Evolutionary conservation across 495 filamentous ascomycete species (phyloP), one percentile per base, ranked within the genome.

Genomic region (Amniculicola lignicola): DNA sequence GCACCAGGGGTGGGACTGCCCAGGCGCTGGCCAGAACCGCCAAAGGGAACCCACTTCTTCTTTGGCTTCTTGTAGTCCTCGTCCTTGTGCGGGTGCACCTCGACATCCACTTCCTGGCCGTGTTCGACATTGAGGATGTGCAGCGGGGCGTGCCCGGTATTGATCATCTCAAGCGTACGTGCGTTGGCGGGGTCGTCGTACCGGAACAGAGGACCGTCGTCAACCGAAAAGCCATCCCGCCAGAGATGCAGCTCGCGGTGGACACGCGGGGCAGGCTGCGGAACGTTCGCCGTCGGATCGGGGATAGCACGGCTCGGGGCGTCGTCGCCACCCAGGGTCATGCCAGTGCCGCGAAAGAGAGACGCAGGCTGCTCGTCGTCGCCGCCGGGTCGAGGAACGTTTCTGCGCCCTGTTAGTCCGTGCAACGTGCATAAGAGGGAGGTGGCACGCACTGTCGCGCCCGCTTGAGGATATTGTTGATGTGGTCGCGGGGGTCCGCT

Each of bases 171-270:
- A 18, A 98, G 75, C 48, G 90, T 88, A 22, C 81, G 81, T 16
- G 83, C 82, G 64, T 96, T 95, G 4, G 80, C 81, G 14, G 93
- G 90, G 67, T 97, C 91, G 61, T 95, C 88, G 50, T 89, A 91
- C 27, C 87, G 82, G 64, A 83, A 90, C 7, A 98, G 82, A n/a
- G 86, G 82, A 16, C 93, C 93, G 64, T 97, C 91, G 59, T 96
- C 94, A 29, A 98, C 84, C 39, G 89, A 95, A 65, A 97, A 96
- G 2, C 93, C 93, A 70, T 98, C 87, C 12, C 78, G 74, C 93
- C 93, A 98, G 56, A 98, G 85, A 62, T 96, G 90, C 33, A 98
- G 78, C 15, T 80, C 81, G 33, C 90, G 82, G 35, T 80, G 78
- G 11, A 81, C 80, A n/a, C 78, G 71, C 48, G 74, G 72, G 4